Base-by-base conservation (phyloP, 1,284 basidiomycete genomes). In the Apiotrichum montevideense region DNA sequence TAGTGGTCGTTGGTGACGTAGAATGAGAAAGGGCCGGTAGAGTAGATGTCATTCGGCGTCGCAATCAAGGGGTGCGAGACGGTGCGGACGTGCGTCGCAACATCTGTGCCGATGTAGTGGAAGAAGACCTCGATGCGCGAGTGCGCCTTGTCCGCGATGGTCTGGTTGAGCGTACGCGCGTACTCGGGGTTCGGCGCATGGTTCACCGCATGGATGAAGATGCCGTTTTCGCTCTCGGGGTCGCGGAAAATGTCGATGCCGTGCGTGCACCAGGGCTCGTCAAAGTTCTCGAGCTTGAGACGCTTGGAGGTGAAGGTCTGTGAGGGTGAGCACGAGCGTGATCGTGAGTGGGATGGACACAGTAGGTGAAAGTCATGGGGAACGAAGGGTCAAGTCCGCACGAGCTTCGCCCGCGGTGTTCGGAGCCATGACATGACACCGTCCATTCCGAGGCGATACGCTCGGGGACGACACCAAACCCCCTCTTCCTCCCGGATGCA, bases 121-220 rank as follows among this genome's bases (percentile, higher is more conserved):
- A 61, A 61, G 64, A 70, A 72, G 54, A 72, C 60, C 58, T 72
- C 70, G 54, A 72, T 54, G 21, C 53, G 58, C 9, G 66, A 67
- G 47, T 49, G n/a, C n/a, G 61, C 59, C 51, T 57, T 55, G 21
- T 45, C 51, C 21, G 32, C 14, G 15, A 48, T 35, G 11, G n/a
- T 10, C 10, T n/a, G 10, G 47, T 53, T 35, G 47, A 35, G 54
- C 7, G 34, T 44, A 13, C 10, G 21, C 4, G 43, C 43, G 42
- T 47, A 46, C 46, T 29, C 37, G 14, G 50, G 35, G 34, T 53
- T 57, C 13, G 60, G 60, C 4, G 40, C 39, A 55, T 71, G 69
- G 57, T 71, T 71, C 35, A 71, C 59, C 2, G 69, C 70, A 44
- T 68, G 66, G 39, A 71, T 66, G 64, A 66, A 71, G 42, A 68